Percentiles rank a stretch among this genome's conserved stretches.
phyloP scores from a whole-genome alignment of 257 asterid species.

The Ajuga chamaepitys region DNA sequence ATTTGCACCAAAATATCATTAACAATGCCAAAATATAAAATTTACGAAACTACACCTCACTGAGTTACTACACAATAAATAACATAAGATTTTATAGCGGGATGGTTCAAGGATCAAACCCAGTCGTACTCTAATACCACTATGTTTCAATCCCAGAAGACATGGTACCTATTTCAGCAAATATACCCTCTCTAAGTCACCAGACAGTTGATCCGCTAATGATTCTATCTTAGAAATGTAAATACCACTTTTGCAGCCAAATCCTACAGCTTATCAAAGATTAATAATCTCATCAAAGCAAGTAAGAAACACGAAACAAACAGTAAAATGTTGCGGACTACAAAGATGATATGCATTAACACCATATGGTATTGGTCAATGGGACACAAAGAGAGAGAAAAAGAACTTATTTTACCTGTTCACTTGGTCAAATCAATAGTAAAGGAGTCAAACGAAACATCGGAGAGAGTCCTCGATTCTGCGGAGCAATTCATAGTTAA shows the following conservation, averaged over 20 bases:
- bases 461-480: slow-evolving; percentile 30
- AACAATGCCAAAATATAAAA: not conserved
- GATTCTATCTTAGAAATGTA: not conserved
- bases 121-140: slow-evolving; percentile 9
- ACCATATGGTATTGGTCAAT: not conserved
- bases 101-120: not conserved
- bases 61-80: too few relatives aligned
- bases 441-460: slow-evolving; percentile 22
- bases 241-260: not conserved
- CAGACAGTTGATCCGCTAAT: not conserved
- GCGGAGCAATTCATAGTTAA: slow-evolving; percentile 24
- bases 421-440: slow-evolving; percentile 21
- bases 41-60: not conserved
- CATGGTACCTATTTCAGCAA: not conserved
- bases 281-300: not conserved
- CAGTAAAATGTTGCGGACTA: not conserved
- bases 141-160: not conserved
- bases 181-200: slow-evolving; percentile 1
- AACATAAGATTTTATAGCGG: not conserved
- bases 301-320: not conserved
- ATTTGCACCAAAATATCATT: not conserved
- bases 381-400: not conserved
- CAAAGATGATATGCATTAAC: not conserved
- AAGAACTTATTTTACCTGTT: slow-evolving; percentile 30
- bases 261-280: not conserved